A percentile compares a stretch with the other conserved stretches of the same genome.
Conservation (phyloP, 768 basidiomycete species). For the Porpolomopsis calyptriformis region DNA sequence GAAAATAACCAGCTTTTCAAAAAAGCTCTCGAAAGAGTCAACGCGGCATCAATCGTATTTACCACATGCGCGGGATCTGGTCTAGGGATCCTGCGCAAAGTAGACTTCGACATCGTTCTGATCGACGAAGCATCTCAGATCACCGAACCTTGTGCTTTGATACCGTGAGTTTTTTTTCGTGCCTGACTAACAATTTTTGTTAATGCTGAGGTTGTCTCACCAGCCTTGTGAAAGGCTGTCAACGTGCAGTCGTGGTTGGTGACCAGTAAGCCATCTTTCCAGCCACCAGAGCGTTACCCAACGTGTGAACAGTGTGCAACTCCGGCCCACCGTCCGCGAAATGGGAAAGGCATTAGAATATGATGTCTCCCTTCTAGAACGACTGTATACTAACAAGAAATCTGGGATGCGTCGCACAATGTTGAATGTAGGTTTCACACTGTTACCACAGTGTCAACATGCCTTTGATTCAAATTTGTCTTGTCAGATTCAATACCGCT, state of each 20-base stretch:
- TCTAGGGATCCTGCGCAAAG: slow-evolving; percentile 17
- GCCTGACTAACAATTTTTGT: background rate
- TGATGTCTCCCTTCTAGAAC: slow-evolving; percentile 53
- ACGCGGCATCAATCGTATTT: slow-evolving; percentile 47
- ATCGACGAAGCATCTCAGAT: slow-evolving; percentile 68
- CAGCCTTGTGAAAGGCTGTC: slow-evolving; percentile 47
- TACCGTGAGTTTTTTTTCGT: slow-evolving; percentile 28
- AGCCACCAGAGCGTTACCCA: too few relatives aligned
- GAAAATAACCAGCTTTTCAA: slow-evolving; percentile 48
- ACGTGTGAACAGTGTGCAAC: slow-evolving; percentile 41
- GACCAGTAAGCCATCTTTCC: slow-evolving; percentile 45
- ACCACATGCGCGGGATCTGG: slow-evolving; percentile 49
- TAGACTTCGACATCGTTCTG: slow-evolving; percentile 48
- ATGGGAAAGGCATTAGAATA: slow-evolving; percentile 47
- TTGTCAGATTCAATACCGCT: slow-evolving; percentile 62
- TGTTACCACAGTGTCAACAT: too few relatives aligned
- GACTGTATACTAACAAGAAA: slow-evolving; percentile 36
- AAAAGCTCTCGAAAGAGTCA: slow-evolving; percentile 48
- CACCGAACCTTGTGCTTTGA: slow-evolving; percentile 54
- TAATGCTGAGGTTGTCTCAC: background rate
- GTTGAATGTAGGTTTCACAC: slow-evolving; percentile 37
- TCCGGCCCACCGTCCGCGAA: slow-evolving; percentile 51
- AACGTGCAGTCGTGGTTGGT: slow-evolving; percentile 50
- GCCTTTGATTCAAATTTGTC: too few relatives aligned
- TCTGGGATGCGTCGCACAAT: slow-evolving; percentile 43